phyloP scores from a whole-genome alignment of 805 yeast species.

The Candida golubevii region DNA sequence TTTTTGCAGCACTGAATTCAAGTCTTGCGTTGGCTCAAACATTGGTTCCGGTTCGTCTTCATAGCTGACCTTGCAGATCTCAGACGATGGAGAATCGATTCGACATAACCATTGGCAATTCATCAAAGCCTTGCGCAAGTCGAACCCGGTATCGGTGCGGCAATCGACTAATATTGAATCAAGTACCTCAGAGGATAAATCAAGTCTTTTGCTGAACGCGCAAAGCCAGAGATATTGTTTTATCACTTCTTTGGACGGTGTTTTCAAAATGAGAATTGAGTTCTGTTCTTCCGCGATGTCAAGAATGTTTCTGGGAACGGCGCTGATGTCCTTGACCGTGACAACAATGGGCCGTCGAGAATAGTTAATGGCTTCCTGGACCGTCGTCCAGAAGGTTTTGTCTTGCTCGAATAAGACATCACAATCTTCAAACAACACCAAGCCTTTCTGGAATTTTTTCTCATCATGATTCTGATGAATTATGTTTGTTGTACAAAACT shows the following conservation, averaged over 20 bases:
- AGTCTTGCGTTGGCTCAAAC: neutral
- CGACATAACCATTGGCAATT: constrained; percentile 41
- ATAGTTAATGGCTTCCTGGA: constrained; percentile 54
- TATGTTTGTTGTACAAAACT: constrained; percentile 78
- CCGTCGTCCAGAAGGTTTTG: constrained; percentile 72
- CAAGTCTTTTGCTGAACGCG: constrained; percentile 31
- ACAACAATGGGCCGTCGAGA: constrained; percentile 68
- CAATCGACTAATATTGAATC: constrained; percentile 21
- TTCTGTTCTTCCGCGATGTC: constrained; percentile 43
- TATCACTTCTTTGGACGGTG: constrained; percentile 14
- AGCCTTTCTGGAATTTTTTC: constrained; percentile 48
- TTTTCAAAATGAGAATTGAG: constrained; percentile 32
- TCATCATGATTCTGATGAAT: constrained; percentile 47
- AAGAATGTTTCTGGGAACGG: constrained; percentile 46
- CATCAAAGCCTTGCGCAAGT: constrained; percentile 46
- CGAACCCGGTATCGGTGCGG: constrained; percentile 24
- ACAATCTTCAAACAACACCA: constrained; percentile 80
- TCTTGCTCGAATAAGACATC: constrained; percentile 78
- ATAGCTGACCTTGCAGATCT: neutral
- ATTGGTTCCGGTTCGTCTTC: neutral
- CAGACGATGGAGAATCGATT: neutral
- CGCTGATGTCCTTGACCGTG: constrained; percentile 50
- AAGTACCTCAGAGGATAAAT: constrained; percentile 28
- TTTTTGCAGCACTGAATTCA: neutral
- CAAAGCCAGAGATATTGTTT: constrained; percentile 39